A percentile compares a stretch with the other conserved stretches of the same genome.
phyloP scores from a whole-genome alignment of 192 early-diverging fungal genomes.

The Rhizophagus sp. region DNA sequence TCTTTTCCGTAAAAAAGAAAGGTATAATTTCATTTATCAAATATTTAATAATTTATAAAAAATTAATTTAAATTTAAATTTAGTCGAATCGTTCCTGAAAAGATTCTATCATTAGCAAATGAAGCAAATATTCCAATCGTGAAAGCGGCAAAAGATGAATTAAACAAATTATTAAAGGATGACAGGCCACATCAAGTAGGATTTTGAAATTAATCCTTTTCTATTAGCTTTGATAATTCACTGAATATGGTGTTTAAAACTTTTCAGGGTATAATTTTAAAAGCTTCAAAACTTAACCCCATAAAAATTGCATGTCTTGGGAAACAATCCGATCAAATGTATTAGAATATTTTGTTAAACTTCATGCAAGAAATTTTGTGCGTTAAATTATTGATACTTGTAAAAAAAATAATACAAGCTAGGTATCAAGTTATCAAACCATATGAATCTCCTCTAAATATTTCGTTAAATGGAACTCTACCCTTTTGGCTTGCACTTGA shows the following conservation, averaged over 20 bases:
- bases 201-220: background rate
- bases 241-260: background rate
- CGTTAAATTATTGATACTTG: too few relatives aligned
- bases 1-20: background rate
- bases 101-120: conserved; percentile 5
- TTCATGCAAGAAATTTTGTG: too few relatives aligned
- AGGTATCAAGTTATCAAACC: background rate
- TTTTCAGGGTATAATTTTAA: conserved; percentile 52
- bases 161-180: conserved; percentile 46
- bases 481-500: conserved; percentile 60
- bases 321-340: background rate
- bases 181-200: conserved; percentile 55
- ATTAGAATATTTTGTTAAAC: background rate
- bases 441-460: background rate
- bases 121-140: conserved; percentile 29
- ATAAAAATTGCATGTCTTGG: conserved; percentile 21
- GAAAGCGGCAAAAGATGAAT: conserved; percentile 41
- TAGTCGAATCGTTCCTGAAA: background rate
- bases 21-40: background rate
- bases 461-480: background rate
- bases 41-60: background rate
- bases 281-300: conserved; percentile 40
- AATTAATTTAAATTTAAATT: background rate
- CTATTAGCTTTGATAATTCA: background rate
- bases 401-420: background rate